These are phyloP conservation scores for Ogataea methylovora DNA, from an alignment of 805 yeast genomes.

Conservation along the genomic window DNA sequence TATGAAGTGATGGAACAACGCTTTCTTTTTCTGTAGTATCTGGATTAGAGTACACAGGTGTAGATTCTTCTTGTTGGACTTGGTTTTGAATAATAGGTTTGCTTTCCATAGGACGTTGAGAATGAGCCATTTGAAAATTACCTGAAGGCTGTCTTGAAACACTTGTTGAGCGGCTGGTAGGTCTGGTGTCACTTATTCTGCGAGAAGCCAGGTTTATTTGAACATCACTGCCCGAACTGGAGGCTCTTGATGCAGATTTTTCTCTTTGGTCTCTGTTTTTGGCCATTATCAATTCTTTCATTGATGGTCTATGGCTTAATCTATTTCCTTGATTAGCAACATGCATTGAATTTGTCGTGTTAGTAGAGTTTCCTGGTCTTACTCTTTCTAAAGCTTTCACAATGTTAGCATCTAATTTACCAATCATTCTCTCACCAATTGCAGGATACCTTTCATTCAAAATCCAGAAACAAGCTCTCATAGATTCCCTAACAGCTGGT, in stretches of 20 bases:
- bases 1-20: too few species aligned
- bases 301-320: conserved; percentile 33
- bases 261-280: conserved; percentile 26
- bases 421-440: conserved; percentile 33
- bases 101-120: too few species aligned
- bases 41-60: too few species aligned
- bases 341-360: too few species aligned
- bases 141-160: too few species aligned
- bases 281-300: conserved; percentile 39
- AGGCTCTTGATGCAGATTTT: not conserved
- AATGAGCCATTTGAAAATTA: too few species aligned
- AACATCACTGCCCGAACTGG: not conserved
- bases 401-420: conserved; percentile 34
- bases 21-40: too few species aligned
- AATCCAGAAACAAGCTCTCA: conserved; percentile 71
- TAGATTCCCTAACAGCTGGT: conserved; percentile 69
- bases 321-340: conserved; percentile 4
- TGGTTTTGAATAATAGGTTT: too few species aligned
- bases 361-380: conserved; percentile 2
- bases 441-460: conserved; percentile 47
- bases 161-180: too few species aligned
- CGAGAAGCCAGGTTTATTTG: too few species aligned
- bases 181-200: too few species aligned
- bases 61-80: too few species aligned
- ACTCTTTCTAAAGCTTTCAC: conserved; percentile 55